A percentile compares a stretch with the other conserved stretches of the same genome.
These are phyloP conservation scores for Calonectria leucothoes DNA, from an alignment of 2,329 filamentous ascomycete genomes.

Conservation along the genomic window DNA sequence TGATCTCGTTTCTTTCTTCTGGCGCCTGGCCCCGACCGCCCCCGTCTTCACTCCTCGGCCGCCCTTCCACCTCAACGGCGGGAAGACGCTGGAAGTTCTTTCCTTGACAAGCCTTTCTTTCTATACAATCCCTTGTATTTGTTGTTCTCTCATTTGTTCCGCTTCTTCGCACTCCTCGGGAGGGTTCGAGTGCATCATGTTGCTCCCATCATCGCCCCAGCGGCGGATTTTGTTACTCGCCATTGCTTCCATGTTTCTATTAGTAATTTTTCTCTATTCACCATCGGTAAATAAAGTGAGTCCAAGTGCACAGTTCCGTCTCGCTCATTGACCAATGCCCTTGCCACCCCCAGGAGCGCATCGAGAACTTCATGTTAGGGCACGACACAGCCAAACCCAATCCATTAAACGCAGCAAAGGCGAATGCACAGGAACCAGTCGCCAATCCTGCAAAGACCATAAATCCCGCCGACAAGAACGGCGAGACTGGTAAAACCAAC, in stretches of 20 bases:
- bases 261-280: slow-evolving; percentile 8
- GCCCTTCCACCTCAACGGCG: neutral
- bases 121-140: neutral
- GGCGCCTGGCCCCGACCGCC: neutral
- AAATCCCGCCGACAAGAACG: neutral
- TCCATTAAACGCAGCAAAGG: neutral
- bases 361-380: neutral
- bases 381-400: neutral
- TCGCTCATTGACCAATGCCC: neutral
- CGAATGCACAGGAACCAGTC: neutral
- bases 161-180: neutral
- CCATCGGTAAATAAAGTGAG: slow-evolving; percentile 8
- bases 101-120: neutral
- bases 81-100: neutral
- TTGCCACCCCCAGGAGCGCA: slow-evolving; percentile 6
- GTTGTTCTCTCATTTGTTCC: neutral
- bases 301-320: neutral
- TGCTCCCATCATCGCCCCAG: neutral
- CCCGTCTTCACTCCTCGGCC: too few relatives aligned
- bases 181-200: slow-evolving; percentile 1
- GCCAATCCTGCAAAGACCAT: neutral
- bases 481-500: neutral
- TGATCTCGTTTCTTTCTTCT: neutral
- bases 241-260: slow-evolving; percentile 4
- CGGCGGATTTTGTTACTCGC: slow-evolving; percentile 17